Base-by-base conservation (phyloP, 164 flowering plant species). In the Macadamia integrifolia region DNA sequence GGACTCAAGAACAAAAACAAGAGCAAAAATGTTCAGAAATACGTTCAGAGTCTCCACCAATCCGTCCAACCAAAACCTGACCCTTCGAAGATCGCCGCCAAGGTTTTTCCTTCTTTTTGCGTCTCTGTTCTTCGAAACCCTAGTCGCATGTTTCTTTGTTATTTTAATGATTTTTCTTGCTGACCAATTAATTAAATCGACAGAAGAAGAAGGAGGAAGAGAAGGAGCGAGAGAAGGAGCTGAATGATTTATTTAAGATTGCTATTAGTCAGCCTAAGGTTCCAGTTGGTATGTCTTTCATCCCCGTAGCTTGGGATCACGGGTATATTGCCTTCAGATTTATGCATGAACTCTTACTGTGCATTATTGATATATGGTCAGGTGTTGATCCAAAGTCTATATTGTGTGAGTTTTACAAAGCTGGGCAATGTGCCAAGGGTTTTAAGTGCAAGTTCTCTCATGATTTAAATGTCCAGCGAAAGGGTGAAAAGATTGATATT, bases 351-450 rank as follows among this genome's bases (percentile, higher is more conserved):
- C 40, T 35, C 40, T 35, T 61, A 40, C 40, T 29, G 12, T 66
- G 12, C 29, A 40, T 55, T 46, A n/a, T 57, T 50, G 9, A 59
- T 0, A 58, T 64, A n/a, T 73, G 75, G 13, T 50, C 84, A 90
- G 97, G 99, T 78, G 97, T 92, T 78, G 99, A 94, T 88, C 98
- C 98, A 56, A 94, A 94, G 84, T 92, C 99, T 15, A 89, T 94
- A 67, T 53, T 94, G 8, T 94, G 99, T 57, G 99, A 92, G 72
- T 89, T 89, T 74, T 94, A 69, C 72, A 94, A 94, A 77, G 98
- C 65, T 30, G 98, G 98, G 68, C 99, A 94, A 79, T 94, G 99
- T 74, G 69, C 85, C 0, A 94, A 92, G 78, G 99, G 99, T 30
- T 94, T 92, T 69, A 94, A 92, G 74, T 94, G 99, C 87, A 94